phyloP scores from a whole-genome alignment of 306 rosid species.

The Purshia tridentata region DNA sequence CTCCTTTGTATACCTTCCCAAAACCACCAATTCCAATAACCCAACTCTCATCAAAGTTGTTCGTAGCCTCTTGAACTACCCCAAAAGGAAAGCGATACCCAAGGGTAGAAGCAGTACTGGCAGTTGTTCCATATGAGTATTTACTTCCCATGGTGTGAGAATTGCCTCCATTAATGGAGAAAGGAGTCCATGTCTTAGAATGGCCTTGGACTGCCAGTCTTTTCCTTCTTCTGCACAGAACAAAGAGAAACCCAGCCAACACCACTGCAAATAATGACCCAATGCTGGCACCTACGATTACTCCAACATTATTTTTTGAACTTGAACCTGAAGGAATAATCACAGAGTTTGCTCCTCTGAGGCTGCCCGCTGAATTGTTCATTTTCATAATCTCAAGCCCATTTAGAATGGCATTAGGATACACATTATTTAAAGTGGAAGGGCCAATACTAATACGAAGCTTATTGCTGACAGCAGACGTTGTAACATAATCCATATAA shows the following conservation, averaged over 20 bases:
- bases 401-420: conserved; percentile 83
- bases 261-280: conserved; percentile 50
- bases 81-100: conserved; percentile 62
- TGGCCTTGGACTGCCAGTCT: conserved; percentile 42
- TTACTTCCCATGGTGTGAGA: conserved; percentile 85
- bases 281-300: conserved; percentile 56
- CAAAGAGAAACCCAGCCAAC: conserved; percentile 41
- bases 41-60: conserved; percentile 75
- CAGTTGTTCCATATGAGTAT: conserved; percentile 60
- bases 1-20: conserved; percentile 85
- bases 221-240: conserved; percentile 54
- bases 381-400: conserved; percentile 94
- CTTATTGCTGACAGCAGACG: conserved; percentile 29
- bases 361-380: conserved; percentile 73
- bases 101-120: conserved; percentile 55
- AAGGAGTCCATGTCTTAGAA: conserved; percentile 72
- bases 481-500: conserved; percentile 54
- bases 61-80: conserved; percentile 75
- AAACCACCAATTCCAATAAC: conserved; percentile 86
- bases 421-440: conserved; percentile 26
- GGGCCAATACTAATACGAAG: conserved; percentile 75
- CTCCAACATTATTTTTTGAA: conserved; percentile 46
- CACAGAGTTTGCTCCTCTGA: conserved; percentile 36
- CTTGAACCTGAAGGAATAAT: conserved; percentile 34
- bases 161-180: conserved; percentile 55